Evolutionary conservation across 352 stramenopile genomes (phyloP), one percentile per base, ranked within the genome.

Genomic region (Phytophthora multivora): DNA sequence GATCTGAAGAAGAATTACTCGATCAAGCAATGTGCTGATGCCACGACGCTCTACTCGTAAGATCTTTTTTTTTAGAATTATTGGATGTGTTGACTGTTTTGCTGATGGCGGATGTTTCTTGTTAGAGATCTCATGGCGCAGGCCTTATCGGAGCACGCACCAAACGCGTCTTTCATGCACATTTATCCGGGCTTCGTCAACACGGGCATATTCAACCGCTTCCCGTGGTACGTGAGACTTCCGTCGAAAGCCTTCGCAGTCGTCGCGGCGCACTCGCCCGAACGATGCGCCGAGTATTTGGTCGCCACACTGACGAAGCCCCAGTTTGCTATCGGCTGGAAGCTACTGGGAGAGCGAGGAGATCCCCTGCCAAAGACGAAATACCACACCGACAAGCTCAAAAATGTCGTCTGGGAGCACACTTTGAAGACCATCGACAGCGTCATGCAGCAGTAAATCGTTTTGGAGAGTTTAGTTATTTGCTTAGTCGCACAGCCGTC

Each of bases 131-230:
- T 73, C n/a, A 73, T 73, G 65, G 49, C 59, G 1, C 65, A 73
- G 39, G 48, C 59, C 5, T 65, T 73, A 43, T 61, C 59, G 26
- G 65, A 73, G 41, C 41, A 69, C 28, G 59, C 65, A 12, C 59
- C 59, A 15, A 64, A 66, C 18, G 65, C 59, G 16, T 66, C 53
- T 35, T 73, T 73, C 65, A 73, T 73, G 65, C 65, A 73, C 54
- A 55, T 69, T 9, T 69, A 62, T 45, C 65, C 65, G 12, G 65
- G 59, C n/a, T 70, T 69, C 33, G 65, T 69, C n/a, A 73, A 61
- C 42, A 69, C 65, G 23, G 52, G 53, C 10, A 26, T 73, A 5
- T 58, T 69, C 19, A 43, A 69, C 18, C 50, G 52, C 13, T 62
- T 65, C 18, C 59, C 65, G 25, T 73, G 65, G 59, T 73, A 73